A percentile compares a stretch with the other conserved stretches of the same genome.
Conservation (phyloP, 495 filamentous ascomycete species). For the Choiromyces venosus region DNA sequence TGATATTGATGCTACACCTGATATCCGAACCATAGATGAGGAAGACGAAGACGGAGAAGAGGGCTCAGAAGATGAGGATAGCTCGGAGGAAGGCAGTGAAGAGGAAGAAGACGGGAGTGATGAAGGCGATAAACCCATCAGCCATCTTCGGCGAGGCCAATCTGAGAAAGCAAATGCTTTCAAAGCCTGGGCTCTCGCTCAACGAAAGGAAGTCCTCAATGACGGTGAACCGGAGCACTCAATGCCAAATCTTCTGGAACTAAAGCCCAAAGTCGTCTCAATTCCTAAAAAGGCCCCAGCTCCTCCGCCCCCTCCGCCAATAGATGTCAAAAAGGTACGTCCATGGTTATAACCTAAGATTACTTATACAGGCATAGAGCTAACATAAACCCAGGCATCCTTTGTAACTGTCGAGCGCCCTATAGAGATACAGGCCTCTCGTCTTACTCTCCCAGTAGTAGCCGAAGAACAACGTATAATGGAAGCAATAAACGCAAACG, state of each 20-base stretch:
- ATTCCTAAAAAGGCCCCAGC: not conserved
- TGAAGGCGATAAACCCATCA: slow-evolving; percentile 48
- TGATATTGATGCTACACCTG: slow-evolving; percentile 11
- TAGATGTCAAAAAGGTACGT: slow-evolving; percentile 16
- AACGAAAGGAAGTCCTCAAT: slow-evolving; percentile 65
- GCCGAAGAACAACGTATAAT: slow-evolving; percentile 96
- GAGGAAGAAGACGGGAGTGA: slow-evolving; percentile 40
- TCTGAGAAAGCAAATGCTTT: slow-evolving; percentile 58
- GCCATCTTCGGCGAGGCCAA: slow-evolving; percentile 29
- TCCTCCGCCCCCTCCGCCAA: slow-evolving; percentile 29
- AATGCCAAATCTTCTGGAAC: slow-evolving; percentile 32
- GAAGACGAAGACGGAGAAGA: slow-evolving; percentile 43
- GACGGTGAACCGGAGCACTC: slow-evolving; percentile 35
- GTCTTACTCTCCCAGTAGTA: slow-evolving; percentile 80
- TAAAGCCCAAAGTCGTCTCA: slow-evolving; percentile 4
- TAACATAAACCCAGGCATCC: slow-evolving; percentile 52
- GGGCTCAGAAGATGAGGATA: slow-evolving; percentile 40
- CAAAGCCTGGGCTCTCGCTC: slow-evolving; percentile 84
- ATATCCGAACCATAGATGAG: slow-evolving; percentile 13
- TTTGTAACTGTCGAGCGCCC: slow-evolving; percentile 66
- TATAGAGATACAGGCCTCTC: slow-evolving; percentile 66
- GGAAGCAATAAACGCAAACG: slow-evolving; percentile 89
- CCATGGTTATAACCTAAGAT: not conserved
- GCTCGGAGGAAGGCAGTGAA: slow-evolving; percentile 38
- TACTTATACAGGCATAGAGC: not conserved